phyloP scores from a whole-genome alignment of 768 basidiomycete genomes.

The Inosperma sp. region DNA sequence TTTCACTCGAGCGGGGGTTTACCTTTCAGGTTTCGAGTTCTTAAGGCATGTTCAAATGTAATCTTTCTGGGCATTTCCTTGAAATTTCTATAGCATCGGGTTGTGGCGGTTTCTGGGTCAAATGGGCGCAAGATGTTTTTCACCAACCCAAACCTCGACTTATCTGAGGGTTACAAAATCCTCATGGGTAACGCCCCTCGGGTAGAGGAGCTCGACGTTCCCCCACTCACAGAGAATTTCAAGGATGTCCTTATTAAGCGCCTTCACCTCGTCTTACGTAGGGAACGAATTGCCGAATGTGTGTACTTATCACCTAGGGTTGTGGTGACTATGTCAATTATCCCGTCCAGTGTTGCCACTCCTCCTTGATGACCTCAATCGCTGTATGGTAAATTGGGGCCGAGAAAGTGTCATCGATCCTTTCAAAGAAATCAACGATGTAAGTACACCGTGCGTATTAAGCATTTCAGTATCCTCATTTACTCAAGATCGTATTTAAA shows the following conservation, averaged over 20 bases:
- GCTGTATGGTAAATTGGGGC: constrained; percentile 27
- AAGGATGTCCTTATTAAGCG: constrained; percentile 20
- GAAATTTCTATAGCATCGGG: constrained; percentile 13
- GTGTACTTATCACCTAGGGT: neutral
- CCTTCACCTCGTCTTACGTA: constrained; percentile 17
- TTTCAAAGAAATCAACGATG: constrained; percentile 31
- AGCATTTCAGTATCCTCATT: neutral
- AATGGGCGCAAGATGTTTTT: constrained; percentile 26
- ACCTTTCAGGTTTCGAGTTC: constrained; percentile 25
- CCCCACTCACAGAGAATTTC: constrained; percentile 8
- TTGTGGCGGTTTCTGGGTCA: constrained; percentile 15
- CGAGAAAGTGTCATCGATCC: constrained; percentile 28
- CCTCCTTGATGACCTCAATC: constrained; percentile 28
- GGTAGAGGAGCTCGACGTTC: constrained; percentile 20
- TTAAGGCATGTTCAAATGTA: constrained; percentile 18
- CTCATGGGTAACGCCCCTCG: constrained; percentile 22
- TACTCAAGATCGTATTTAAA: constrained; percentile 32
- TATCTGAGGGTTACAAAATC: constrained; percentile 27
- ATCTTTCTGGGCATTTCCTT: neutral
- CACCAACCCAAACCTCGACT: constrained; percentile 20
- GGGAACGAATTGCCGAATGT: constrained; percentile 21
- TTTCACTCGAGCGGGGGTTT: constrained; percentile 17
- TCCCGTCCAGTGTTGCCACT: constrained; percentile 21
- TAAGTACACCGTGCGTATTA: constrained; percentile 9
- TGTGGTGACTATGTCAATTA: neutral